Evolutionary conservation across 2,329 filamentous ascomycete species (phyloP).

Genomic region (Cladophialophora chaetospira): DNA sequence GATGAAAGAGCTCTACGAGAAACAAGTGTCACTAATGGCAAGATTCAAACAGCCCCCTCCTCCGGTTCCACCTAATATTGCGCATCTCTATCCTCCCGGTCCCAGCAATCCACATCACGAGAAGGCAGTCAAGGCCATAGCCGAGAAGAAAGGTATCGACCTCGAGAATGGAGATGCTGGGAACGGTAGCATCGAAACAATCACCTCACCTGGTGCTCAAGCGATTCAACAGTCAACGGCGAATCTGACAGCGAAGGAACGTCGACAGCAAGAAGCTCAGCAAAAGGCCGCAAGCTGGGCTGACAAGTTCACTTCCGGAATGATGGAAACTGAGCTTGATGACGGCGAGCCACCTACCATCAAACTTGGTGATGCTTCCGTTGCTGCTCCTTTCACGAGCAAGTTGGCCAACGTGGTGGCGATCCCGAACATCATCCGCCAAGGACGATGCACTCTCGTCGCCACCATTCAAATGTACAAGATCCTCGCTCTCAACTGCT

Average conservation of each 20-base stretch:
- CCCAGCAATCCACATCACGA: constrained; percentile 90
- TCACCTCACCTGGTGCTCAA: constrained; percentile 68
- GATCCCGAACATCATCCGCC: constrained; percentile 96
- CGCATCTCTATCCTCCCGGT: constrained; percentile 90
- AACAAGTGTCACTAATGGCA: constrained; percentile 87
- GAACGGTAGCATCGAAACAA: constrained; percentile 59
- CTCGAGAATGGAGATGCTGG: constrained; percentile 53
- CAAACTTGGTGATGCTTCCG: constrained; percentile 95
- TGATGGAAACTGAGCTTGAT: constrained; percentile 88
- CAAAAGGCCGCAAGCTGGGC: constrained; percentile 76
- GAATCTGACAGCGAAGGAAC: constrained; percentile 54
- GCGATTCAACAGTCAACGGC: constrained; percentile 54
- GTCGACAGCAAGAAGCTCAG: constrained; percentile 59
- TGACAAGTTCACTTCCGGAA: constrained; percentile 79
- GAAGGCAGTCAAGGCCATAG: constrained; percentile 86
- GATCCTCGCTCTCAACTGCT: constrained; percentile 94
- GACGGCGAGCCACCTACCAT: constrained; percentile 91
- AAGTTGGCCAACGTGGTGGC: constrained; percentile 96
- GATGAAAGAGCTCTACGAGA: constrained; percentile 99
- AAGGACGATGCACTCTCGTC: constrained; percentile 94
- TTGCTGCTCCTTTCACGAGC: constrained; percentile 95
- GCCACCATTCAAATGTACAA: constrained; percentile 99
- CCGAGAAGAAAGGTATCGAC: constrained; percentile 67
- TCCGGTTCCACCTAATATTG: constrained; percentile 89
- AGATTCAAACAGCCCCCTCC: constrained; percentile 91